These are phyloP conservation scores for Epichloe typhina DNA, from an alignment of 2,329 filamentous ascomycete species.

Conservation along the genomic window DNA sequence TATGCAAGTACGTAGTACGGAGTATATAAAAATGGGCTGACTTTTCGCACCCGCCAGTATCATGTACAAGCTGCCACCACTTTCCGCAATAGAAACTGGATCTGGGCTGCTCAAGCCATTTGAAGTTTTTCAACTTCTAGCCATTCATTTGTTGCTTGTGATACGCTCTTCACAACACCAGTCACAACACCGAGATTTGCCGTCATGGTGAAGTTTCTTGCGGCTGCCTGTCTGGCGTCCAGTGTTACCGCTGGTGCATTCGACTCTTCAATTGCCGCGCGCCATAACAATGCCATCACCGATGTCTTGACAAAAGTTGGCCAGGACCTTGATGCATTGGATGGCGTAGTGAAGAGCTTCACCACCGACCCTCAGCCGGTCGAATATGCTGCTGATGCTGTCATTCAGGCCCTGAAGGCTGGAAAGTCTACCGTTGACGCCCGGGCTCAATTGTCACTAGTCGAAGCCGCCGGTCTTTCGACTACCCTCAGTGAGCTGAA, in stretches of 20 bases:
- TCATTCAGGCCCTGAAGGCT: slow-evolving; percentile 3
- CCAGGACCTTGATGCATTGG: neutral
- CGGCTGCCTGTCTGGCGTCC: slow-evolving; percentile 4
- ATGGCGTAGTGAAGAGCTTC: neutral
- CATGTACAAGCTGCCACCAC: neutral
- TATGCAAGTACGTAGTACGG: neutral
- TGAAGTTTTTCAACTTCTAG: slow-evolving; percentile 2
- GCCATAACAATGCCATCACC: neutral
- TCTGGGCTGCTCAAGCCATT: neutral
- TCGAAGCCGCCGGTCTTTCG: neutral
- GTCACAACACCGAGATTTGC: neutral
- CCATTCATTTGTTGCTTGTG: neutral
- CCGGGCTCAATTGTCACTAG: neutral
- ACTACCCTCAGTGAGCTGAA: neutral
- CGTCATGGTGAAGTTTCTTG: slow-evolving; percentile 3
- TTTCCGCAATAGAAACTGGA: neutral
- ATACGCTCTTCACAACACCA: neutral
- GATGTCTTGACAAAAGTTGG: neutral
- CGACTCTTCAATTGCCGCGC: neutral
- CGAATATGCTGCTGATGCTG: neutral
- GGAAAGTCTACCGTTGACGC: neutral
- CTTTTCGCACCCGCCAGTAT: neutral
- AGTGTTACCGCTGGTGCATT: slow-evolving; percentile 1
- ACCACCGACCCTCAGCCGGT: neutral
- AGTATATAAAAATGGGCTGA: neutral